Evolutionary conservation across 257 asterid genomes (phyloP).

Genomic region (Salvia miltiorrhiza): DNA sequence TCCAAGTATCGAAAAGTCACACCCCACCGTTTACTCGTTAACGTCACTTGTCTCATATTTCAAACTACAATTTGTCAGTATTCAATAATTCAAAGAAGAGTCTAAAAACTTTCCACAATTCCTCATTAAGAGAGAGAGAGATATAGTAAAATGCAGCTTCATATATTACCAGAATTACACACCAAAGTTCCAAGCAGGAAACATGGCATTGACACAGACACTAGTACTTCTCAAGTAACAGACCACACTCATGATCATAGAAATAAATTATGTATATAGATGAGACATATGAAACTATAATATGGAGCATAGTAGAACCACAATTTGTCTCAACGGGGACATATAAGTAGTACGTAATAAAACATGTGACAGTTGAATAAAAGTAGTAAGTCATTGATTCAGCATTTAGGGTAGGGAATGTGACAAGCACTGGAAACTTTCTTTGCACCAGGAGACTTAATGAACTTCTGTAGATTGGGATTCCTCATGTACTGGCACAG

Average conservation of each 20-base stretch:
- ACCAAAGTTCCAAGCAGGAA: conserved; percentile 12
- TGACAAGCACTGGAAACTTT: conserved; percentile 61
- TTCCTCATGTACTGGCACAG: conserved; percentile 71
- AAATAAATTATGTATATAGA: background rate
- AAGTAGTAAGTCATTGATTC: background rate
- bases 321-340: background rate
- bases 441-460: conserved; percentile 74
- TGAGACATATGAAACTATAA: background rate
- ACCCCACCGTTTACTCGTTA: background rate
- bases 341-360: background rate
- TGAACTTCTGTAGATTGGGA: conserved; percentile 65
- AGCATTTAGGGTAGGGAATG: conserved; percentile 62
- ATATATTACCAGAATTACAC: conserved; percentile 15
- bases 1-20: background rate
- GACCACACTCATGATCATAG: background rate
- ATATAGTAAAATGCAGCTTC: background rate
- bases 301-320: background rate
- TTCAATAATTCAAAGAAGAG: background rate
- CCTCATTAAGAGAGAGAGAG: background rate
- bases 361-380: background rate
- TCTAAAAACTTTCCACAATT: background rate
- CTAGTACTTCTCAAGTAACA: background rate
- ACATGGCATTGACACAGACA: conserved; percentile 5
- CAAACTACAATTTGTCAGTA: background rate
- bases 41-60: background rate